Base-by-base conservation (phyloP, 176 grass and related monocot genomes). In the Carex scoparia region DNA sequence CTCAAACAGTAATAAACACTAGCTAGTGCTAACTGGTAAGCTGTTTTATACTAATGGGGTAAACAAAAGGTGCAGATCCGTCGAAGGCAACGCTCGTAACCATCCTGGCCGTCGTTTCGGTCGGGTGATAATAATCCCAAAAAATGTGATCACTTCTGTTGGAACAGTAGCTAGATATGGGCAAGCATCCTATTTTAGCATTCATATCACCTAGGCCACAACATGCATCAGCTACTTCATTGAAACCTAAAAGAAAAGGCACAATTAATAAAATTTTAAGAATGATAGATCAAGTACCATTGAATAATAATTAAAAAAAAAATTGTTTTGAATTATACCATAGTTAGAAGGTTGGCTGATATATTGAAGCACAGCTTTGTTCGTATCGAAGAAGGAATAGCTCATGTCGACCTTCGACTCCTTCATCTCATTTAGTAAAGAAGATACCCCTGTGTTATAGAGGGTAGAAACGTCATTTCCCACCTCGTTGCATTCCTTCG, bases 341-440 rank as follows among this genome's bases (percentile, higher is more conserved):
- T 92, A 79, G 16, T 14, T 28, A 31, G 57, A 81, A 1, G 94
- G 92, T 1, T 87, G 23, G 56, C 90, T 5, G 89, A 97, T 94
- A 84, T 89, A 94, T 32, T 64, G 71, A 80, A 88, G 81, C 35
- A 97, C 56, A 18, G 87, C 92, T 1, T 54, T 81, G 27, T 81
- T 82, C 12, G 94, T 74, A 48, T 97, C 92, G 13, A 93, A 92
- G 56, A 91, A 75, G 35, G 92, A 88, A 88, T 92, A 97, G 79
- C 35, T 94, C 72, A 97, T 7, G 79, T 89, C 92, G 0, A 8
- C 2, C 61, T 69, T 7, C 0, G 85, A 77, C 13, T 54, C 0
- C 0, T 16, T 10, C 89, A 97, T 86, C 42, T 55, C 65, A 12
- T 7, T 2, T 16, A 97, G 84, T 0, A 94, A 71, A 0, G 89